These are phyloP conservation scores for Allium sativum DNA, from an alignment of 106 monocot species.

Conservation along the genomic window DNA sequence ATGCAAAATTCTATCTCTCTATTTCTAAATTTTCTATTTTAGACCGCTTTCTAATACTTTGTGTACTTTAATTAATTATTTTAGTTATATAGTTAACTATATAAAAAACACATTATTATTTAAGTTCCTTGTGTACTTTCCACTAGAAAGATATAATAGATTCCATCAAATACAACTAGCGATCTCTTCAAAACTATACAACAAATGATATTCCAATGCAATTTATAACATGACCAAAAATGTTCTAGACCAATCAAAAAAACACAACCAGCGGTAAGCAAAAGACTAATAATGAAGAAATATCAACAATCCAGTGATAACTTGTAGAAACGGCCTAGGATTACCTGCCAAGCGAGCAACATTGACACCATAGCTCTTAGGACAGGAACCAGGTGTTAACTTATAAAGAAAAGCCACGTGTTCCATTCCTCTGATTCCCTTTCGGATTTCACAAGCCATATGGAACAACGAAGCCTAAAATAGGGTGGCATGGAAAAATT, in stretches of 20 bases:
- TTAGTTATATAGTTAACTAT: no score
- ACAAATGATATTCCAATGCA: not conserved
- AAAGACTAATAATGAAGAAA: not conserved
- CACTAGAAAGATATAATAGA: not conserved
- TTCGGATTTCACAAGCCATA: conserved; percentile 86
- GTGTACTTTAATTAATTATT: no score
- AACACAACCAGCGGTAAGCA: not conserved
- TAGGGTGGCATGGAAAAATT: not conserved
- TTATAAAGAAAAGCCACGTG: conserved; percentile 88
- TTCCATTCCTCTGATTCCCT: conserved; percentile 48
- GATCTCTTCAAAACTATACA: no score
- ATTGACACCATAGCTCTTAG: conserved; percentile 97
- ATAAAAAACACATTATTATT: no score
- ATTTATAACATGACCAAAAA: not conserved
- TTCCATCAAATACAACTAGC: no score
- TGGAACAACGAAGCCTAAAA: conserved; percentile 63
- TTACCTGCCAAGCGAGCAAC: conserved; percentile 94
- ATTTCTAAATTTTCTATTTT: no score
- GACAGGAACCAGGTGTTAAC: conserved; percentile 69
- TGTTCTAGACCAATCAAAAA: not conserved
- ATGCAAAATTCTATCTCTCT: no score
- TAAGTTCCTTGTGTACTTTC: no score
- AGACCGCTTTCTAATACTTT: no score
- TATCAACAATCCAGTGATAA: no score
- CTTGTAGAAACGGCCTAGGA: not conserved